These are phyloP conservation scores for Syzygium malaccense DNA, from an alignment of 441 rosid genomes.

Conservation along the genomic window DNA sequence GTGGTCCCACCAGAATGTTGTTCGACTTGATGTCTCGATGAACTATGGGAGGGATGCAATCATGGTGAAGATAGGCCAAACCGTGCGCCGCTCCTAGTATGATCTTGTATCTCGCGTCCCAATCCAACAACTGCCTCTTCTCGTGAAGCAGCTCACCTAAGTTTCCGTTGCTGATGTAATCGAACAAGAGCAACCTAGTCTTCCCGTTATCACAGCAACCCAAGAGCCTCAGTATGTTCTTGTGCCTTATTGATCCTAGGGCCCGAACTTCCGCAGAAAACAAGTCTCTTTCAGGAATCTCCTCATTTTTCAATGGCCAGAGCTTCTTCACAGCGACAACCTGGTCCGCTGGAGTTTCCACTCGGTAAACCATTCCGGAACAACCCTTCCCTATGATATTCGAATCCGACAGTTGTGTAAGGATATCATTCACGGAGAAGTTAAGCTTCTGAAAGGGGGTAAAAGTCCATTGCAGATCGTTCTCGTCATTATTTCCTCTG, in stretches of 20 bases:
- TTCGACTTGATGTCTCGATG: slow-evolving; percentile 68
- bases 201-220: slow-evolving; percentile 60
- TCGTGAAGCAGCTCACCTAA: slow-evolving; percentile 53
- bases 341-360: slow-evolving; percentile 45
- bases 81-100: slow-evolving; percentile 62
- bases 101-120: slow-evolving; percentile 66
- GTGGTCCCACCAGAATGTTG: slow-evolving; percentile 61
- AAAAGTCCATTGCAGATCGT: slow-evolving; percentile 33
- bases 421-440: slow-evolving; percentile 40
- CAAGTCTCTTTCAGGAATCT: slow-evolving; percentile 43
- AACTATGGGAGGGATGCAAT: slow-evolving; percentile 54
- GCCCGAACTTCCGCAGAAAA: slow-evolving; percentile 65
- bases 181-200: slow-evolving; percentile 53
- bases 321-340: slow-evolving; percentile 70
- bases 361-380: slow-evolving; percentile 65
- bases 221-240: slow-evolving; percentile 60
- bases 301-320: slow-evolving; percentile 50
- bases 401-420: slow-evolving; percentile 41
- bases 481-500: slow-evolving; percentile 17
- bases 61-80: slow-evolving; percentile 66
- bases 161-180: slow-evolving; percentile 62
- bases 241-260: slow-evolving; percentile 66
- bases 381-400: slow-evolving; percentile 58
- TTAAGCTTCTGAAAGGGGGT: slow-evolving; percentile 46
- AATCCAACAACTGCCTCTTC: slow-evolving; percentile 37